Conservation (phyloP, 2,329 filamentous ascomycete genomes). For the Tolypocladium endophyticum region DNA sequence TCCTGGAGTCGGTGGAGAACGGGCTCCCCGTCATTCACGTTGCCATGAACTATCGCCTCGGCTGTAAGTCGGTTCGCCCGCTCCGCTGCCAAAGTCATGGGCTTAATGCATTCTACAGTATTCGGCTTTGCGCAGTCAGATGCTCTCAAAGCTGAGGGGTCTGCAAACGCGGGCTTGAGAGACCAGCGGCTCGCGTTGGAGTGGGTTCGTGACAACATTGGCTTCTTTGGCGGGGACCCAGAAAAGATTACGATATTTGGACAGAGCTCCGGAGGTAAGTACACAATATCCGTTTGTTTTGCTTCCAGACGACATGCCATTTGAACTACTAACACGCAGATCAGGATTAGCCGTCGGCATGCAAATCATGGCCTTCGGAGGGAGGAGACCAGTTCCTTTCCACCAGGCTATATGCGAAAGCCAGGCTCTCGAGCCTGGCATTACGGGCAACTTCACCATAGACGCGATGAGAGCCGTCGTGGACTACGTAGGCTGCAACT, state of each 20-base stretch:
- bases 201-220: slow-evolving; percentile 50
- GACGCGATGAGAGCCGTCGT: slow-evolving; percentile 33
- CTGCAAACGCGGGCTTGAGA: slow-evolving; percentile 35
- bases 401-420: slow-evolving; percentile 34
- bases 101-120: slow-evolving; percentile 5
- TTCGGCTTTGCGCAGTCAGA: slow-evolving; percentile 16
- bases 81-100: background rate
- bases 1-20: slow-evolving; percentile 33
- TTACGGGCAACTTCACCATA: slow-evolving; percentile 34
- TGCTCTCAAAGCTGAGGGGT: slow-evolving; percentile 9
- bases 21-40: slow-evolving; percentile 24
- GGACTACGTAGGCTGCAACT: slow-evolving; percentile 31
- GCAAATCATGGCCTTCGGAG: slow-evolving; percentile 39
- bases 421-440: slow-evolving; percentile 40
- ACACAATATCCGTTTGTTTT: background rate
- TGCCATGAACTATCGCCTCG: slow-evolving; percentile 21
- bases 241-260: slow-evolving; percentile 40
- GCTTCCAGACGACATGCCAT: too few species aligned
- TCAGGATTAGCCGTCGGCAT: slow-evolving; percentile 29
- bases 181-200: slow-evolving; percentile 38
- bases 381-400: slow-evolving; percentile 30
- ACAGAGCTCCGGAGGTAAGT: slow-evolving; percentile 19
- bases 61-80: slow-evolving; percentile 6
- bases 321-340: background rate
- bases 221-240: slow-evolving; percentile 54